phyloP scores from a whole-genome alignment of 2,329 filamentous ascomycete species.

The Paraphaeosphaeria minitans region DNA sequence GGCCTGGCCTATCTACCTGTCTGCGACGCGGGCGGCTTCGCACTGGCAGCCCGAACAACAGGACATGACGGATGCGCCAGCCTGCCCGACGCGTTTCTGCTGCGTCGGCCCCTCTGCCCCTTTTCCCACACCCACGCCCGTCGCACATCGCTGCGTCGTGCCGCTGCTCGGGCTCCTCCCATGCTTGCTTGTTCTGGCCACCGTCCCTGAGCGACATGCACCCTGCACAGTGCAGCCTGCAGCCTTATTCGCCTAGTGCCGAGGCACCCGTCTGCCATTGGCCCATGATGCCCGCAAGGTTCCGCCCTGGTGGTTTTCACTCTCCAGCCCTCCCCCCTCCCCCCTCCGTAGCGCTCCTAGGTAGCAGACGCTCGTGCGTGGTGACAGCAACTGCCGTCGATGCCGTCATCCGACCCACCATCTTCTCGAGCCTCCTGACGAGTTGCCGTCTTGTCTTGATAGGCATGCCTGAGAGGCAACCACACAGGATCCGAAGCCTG shows the following conservation, averaged over 20 bases:
- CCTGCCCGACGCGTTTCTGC: slow-evolving; percentile 21
- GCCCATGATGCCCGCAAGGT: slow-evolving; percentile 21
- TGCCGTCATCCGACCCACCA: slow-evolving; percentile 18
- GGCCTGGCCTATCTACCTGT: not conserved
- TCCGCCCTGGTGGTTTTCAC: slow-evolving; percentile 37
- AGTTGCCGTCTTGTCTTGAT: not conserved
- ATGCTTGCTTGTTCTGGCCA: slow-evolving; percentile 23
- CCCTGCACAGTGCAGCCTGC: no score
- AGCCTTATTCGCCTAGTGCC: slow-evolving; percentile 33
- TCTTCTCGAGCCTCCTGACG: not conserved
- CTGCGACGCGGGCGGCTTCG: not conserved
- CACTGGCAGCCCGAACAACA: not conserved
- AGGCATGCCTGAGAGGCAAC: no score
- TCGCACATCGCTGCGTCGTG: slow-evolving; percentile 21
- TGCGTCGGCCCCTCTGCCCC: slow-evolving; percentile 16
- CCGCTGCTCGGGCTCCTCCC: not conserved
- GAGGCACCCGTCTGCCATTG: slow-evolving; percentile 24
- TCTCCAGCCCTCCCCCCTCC: slow-evolving; percentile 30
- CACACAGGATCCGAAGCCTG: slow-evolving; percentile 11
- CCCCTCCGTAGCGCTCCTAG: slow-evolving; percentile 37
- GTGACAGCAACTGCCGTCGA: slow-evolving; percentile 16
- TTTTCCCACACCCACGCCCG: slow-evolving; percentile 20
- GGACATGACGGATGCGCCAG: slow-evolving; percentile 8
- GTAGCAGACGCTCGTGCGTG: slow-evolving; percentile 17
- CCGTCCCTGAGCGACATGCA: slow-evolving; percentile 40